Evolutionary conservation across 202 grass and related monocot genomes (phyloP), one percentile per base, ranked within the genome.

Genomic region (Cymbopogon flexuosus): DNA sequence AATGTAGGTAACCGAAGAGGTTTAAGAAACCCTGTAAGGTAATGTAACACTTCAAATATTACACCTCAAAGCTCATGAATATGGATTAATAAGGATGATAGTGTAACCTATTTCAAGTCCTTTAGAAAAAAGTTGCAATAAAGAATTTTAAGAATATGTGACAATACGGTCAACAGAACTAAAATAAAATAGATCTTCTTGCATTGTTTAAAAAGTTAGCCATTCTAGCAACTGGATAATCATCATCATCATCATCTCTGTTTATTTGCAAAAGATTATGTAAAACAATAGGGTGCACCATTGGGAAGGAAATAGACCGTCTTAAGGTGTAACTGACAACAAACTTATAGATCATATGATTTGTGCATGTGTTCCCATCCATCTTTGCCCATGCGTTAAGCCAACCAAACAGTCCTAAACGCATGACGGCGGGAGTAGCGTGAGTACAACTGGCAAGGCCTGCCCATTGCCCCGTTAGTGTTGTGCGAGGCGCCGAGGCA

Each of bases 261-360:
- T 54, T 79, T 79, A 37, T 36, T 51, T 77, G 37, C 3, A 2
- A 61, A 62, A 60, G 61, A 49, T n/a, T 0, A 8, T 8, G 6
- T 10, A 2, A 63, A 18, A 78, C 22, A 52, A 39, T 3, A 54
- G 10, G 19, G 45, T 68, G 9, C 15, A 16, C 21, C n/a, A 54
- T 10, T 51, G 5, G 8, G 15, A 3, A 52, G 9, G 43, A 39
- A 39, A 49, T 35, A 64, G 3, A 3, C 30, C 1, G 30, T 31
- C 30, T 31, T 31, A 31, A 31, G 30, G 30, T 31, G 30, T 64
- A 30, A 8, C 4, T 75, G 33, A 39, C 41, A 41, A 65, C 31
- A 65, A 74, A 51, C 47, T 51, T 18, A 51, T 51, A 82, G 14
- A 14, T 78, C 40, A 36, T 78, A 78, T 73, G 22, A 24, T 83